phyloP scores from a whole-genome alignment of 768 basidiomycete genomes.

The Austroboletus festivus region DNA sequence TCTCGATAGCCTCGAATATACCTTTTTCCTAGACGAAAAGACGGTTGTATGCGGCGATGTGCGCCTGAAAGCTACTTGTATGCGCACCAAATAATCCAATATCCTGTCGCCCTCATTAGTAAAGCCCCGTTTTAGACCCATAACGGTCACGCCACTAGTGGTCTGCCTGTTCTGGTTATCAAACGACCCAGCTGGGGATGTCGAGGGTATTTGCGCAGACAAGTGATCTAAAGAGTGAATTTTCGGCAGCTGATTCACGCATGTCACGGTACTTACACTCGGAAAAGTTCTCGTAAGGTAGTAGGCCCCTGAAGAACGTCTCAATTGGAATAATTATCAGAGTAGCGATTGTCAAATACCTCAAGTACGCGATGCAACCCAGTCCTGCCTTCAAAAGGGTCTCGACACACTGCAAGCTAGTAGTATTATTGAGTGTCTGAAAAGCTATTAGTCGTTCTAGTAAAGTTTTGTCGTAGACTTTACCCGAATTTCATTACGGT shows the following conservation, averaged over 20 bases:
- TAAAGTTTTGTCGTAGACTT: neutral
- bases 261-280: conserved; percentile 42
- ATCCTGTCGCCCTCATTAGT: conserved; percentile 82
- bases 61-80: conserved; percentile 14
- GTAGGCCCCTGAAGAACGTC: conserved; percentile 51
- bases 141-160: conserved; percentile 68
- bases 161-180: conserved; percentile 38
- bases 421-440: conserved; percentile 49
- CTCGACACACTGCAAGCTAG: conserved; percentile 69
- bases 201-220: conserved; percentile 32
- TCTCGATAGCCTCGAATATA: conserved; percentile 82
- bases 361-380: conserved; percentile 74
- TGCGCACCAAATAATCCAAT: conserved; percentile 71
- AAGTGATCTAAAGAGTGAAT: conserved; percentile 20
- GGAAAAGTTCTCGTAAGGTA: conserved; percentile 78
- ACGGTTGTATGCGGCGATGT: conserved; percentile 5
- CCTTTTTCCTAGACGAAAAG: conserved; percentile 62
- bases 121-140: conserved; percentile 69
- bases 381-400: conserved; percentile 70
- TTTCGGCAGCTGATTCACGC: neutral
- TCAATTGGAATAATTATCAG: conserved; percentile 4
- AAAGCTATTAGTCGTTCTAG: conserved; percentile 8
- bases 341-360: conserved; percentile 36
- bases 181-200: conserved; percentile 35
- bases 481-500: conserved; percentile 27